Conservation (phyloP, 257 asterid genomes). For the Nicotiana undulata region DNA sequence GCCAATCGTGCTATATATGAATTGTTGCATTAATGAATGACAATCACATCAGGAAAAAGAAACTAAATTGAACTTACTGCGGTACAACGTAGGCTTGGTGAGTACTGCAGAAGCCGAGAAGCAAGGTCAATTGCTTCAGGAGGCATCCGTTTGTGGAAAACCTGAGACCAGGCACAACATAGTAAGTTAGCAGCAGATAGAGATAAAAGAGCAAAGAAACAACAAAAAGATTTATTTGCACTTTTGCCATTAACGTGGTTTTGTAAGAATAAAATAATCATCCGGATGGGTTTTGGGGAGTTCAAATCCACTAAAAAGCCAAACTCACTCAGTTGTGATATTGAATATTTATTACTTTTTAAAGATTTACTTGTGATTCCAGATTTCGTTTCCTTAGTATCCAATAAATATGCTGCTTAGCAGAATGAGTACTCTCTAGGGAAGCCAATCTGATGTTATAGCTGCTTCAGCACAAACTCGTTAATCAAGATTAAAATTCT, state of each 20-base stretch:
- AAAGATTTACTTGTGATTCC: background rate
- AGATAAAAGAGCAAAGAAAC: background rate
- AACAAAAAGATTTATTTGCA: background rate
- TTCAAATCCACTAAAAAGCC: background rate
- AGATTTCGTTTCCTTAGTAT: background rate
- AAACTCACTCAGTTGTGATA: background rate
- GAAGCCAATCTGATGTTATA: background rate
- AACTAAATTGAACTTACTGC: conserved; percentile 57
- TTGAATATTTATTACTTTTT: background rate
- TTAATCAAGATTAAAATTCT: background rate
- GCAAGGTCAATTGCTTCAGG: conserved; percentile 97
- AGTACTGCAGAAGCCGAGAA: conserved; percentile 87
- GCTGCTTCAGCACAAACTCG: background rate
- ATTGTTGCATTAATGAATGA: background rate
- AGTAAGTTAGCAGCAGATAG: background rate
- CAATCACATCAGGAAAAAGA: background rate
- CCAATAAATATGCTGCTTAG: background rate
- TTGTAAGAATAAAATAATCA: background rate
- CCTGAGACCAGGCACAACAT: conserved; percentile 30
- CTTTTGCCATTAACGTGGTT: background rate
- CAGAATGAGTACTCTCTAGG: background rate
- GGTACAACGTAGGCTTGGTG: conserved; percentile 94
- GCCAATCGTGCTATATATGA: background rate
- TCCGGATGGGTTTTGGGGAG: background rate
- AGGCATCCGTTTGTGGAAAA: conserved; percentile 90